phyloP scores from a whole-genome alignment of 305 asterid species.

The Fraxinus paxiana region DNA sequence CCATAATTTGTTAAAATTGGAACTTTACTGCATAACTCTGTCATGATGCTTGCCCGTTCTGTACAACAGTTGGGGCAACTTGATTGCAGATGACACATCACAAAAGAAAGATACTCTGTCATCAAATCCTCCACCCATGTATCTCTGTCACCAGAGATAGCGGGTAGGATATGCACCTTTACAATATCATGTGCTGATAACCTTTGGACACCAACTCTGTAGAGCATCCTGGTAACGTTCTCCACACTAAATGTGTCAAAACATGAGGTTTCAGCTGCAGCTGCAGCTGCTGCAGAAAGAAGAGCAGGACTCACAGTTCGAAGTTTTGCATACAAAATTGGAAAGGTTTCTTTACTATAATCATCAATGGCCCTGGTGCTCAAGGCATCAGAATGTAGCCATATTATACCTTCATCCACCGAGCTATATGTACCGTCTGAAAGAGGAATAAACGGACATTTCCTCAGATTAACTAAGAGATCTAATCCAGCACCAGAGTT shows the following conservation, averaged over 20 bases:
- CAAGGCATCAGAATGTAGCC: conserved; percentile 62
- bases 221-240: conserved; percentile 67
- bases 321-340: conserved; percentile 58
- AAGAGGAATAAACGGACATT: conserved; percentile 76
- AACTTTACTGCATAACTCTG: conserved; percentile 55
- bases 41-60: conserved; percentile 54
- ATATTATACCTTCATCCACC: conserved; percentile 60
- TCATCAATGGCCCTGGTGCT: conserved; percentile 44
- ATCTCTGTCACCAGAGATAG: conserved; percentile 44
- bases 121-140: conserved; percentile 45
- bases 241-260: conserved; percentile 37
- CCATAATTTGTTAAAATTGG: conserved; percentile 73
- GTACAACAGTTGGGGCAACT: conserved; percentile 54
- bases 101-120: conserved; percentile 77
- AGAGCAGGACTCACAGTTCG: conserved; percentile 67
- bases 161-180: conserved; percentile 66
- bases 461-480: conserved; percentile 47
- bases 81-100: conserved; percentile 79
- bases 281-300: conserved; percentile 52
- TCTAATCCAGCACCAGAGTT: conserved; percentile 44
- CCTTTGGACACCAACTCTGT: conserved; percentile 76
- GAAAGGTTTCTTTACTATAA: conserved; percentile 48
- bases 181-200: conserved; percentile 80
- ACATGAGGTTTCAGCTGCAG: conserved; percentile 40
- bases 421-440: conserved; percentile 71